Base-by-base conservation (phyloP, 495 filamentous ascomycete species). In the Rostrohypoxylon terebratum region DNA sequence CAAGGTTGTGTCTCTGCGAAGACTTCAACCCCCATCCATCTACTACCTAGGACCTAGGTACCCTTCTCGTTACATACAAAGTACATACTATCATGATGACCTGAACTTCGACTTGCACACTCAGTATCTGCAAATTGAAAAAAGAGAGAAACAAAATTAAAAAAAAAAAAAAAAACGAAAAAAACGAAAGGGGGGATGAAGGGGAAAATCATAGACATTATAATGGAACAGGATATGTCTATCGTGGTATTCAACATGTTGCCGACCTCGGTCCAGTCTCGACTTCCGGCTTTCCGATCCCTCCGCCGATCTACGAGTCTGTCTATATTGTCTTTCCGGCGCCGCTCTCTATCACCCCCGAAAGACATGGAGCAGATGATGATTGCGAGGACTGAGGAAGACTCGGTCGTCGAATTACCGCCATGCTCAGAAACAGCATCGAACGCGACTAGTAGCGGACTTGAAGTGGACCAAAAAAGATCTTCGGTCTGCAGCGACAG, bases 221-320 rank as follows among this genome's bases (percentile, higher is more conserved):
- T 75, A 72, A 69, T 75, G 51, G 75, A 77, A 36, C 68, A 69
- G 40, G 57, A 71, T 36, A 67, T 76, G 48, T 77, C 74, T 33
- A 73, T 76, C 36, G 68, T 79, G 5, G 66, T 74, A 42, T 74
- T 76, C 53, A 74, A 75, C 8, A 75, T 77, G 60, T 66, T 79
- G 13, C 75, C 77, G 40, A 65, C 74, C 6, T 75, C 73, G 20
- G 62, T 80, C 16, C 74, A 75, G 59, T 78, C 75, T 33, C 69
- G 71, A 48, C 55, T 80, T 14, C 77, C 75, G 34, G 63, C 45
- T 21, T 36, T 79, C 9, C 67, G 62, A 9, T 75, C 74, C 9
- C 53, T 81, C 23, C 73, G 77, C 33, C 75, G 57, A 64, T 69
- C 73, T 23, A 64, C 71, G 23, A 65, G 58, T 28, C 44, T 72